Base-by-base conservation (phyloP, 768 basidiomycete species). In the Paxillus rubicundulus region DNA sequence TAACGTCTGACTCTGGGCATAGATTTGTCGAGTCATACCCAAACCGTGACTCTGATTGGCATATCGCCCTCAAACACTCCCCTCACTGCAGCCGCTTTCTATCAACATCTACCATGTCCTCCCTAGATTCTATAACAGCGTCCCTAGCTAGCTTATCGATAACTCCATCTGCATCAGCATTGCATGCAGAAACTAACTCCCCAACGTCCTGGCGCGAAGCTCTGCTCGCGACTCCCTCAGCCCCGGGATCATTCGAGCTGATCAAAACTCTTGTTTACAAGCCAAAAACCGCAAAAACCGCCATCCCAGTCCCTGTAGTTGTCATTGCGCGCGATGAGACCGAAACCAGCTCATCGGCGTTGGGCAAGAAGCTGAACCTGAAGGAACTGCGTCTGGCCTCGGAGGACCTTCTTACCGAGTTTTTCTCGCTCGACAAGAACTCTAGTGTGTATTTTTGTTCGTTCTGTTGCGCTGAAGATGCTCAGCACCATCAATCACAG, bases 201-300 rank as follows among this genome's bases (percentile, higher is more conserved):
- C 91, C 87, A 1, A 78, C 81, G 0, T 72, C 83, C 41, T 96
- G 93, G 93, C 82, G 82, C 58, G 85, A 85, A 40, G 82, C 85
- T 40, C 72, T 97, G 61, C 74, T 78, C 55, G 75, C 79, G 7
- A 69, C 71, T 46, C 59, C 77, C 36, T 72, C 77, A 12, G 72
- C 78, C 20, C 85, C 86, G 1, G 73, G 72, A 43, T 74, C 76
- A 14, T 89, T 86, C 63, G 82, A 89, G 67, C 77, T 91, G 61
- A 79, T 89, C 67, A 94, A 93, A 70, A 89, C 88, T 44, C 85
- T 95, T 60, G 86, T 96, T 50, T 96, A 92, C 85, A 98, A 98
- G 68, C 94, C 94, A 30, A 95, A 95, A 72, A 92, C 93, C 2
- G 87, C 93, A n/a, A 97, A 97, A 70, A 80, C 82, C 0, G 90